These are phyloP conservation scores for Nakazawaea wyomingensis DNA, from an alignment of 805 yeast genomes.

Conservation along the genomic window DNA sequence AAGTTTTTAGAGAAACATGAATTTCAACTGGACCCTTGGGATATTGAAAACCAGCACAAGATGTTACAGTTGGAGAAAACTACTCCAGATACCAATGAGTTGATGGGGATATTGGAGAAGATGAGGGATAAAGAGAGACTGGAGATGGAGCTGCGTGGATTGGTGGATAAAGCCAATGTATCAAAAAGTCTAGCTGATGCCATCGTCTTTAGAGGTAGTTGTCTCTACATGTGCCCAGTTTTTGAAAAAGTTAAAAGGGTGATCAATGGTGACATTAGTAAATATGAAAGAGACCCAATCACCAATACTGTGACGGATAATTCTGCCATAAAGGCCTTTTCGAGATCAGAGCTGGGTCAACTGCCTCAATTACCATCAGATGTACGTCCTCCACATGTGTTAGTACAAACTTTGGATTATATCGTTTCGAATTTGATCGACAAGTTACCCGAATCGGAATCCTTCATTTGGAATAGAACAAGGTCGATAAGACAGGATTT, in stretches of 20 bases:
- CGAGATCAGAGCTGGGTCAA: slow-evolving; percentile 97
- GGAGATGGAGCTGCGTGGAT: slow-evolving; percentile 72
- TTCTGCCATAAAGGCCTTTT: slow-evolving; percentile 83
- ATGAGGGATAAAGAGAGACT: slow-evolving; percentile 72
- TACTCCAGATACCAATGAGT: slow-evolving; percentile 54
- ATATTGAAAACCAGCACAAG: slow-evolving; percentile 59
- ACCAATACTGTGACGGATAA: slow-evolving; percentile 51
- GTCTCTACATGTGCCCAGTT: slow-evolving; percentile 91
- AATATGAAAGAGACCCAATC: slow-evolving; percentile 64
- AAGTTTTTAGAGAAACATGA: slow-evolving; percentile 29
- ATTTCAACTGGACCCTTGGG: slow-evolving; percentile 55
- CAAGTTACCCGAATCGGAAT: slow-evolving; percentile 75
- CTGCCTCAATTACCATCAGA: slow-evolving; percentile 98
- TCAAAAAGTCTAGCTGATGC: slow-evolving; percentile 86
- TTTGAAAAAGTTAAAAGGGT: slow-evolving; percentile 87
- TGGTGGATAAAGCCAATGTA: slow-evolving; percentile 83
- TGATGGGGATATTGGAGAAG: slow-evolving; percentile 70
- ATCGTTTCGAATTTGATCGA: slow-evolving; percentile 59
- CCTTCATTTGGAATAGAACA: slow-evolving; percentile 96
- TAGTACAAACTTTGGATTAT: slow-evolving; percentile 64
- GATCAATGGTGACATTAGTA: slow-evolving; percentile 79
- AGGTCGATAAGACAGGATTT: slow-evolving; percentile 96
- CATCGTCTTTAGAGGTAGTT: slow-evolving; percentile 79
- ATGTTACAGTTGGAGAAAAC: slow-evolving; percentile 48
- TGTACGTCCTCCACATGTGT: slow-evolving; percentile 84